Evolutionary conservation across 1,284 basidiomycete species (phyloP), one percentile per base, ranked within the genome.

Genomic region (Peniophora sp.): DNA sequence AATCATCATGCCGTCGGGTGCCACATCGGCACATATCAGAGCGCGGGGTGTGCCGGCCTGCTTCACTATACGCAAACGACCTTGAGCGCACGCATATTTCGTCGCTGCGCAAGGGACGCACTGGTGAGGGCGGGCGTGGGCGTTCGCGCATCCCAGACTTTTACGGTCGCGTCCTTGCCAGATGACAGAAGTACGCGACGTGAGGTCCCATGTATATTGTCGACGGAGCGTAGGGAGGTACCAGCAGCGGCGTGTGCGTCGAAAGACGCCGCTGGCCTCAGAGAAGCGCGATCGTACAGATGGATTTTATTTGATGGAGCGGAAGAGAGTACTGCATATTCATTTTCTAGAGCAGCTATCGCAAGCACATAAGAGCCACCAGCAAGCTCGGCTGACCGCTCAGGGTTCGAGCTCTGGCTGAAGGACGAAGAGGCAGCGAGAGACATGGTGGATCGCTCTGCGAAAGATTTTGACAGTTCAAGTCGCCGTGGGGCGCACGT

Each of bases 111-210:
- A n/a, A 60, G 58, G 56, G 48, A 70, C 83, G 67, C 59, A 89
- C 85, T 78, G 69, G 79, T 75, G 34, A 85, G 72, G 44, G 70
- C 67, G 47, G 71, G 68, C 2, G 73, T 65, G 47, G 74, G 72
- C 5, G 75, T 69, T 50, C 86, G 75, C 51, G 78, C 75, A 61
- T 89, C 86, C 87, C 86, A 89, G 22, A 79, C 71, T 55, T 77
- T 78, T 52, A 89, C 77, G 46, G 70, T 65, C 0, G 82, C 83
- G 55, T 86, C 83, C 58, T 71, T 77, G 1, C 85, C 83, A 16
- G 78, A 81, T 2, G 83, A 83, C 22, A 85, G 60, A 16, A 86
- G 69, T 49, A 63, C 62, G 41, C 68, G 63, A 8, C 59, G 60
- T 25, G 58, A 54, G 0, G 63, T 61, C 3, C 63, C 62, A 2